phyloP scores from a whole-genome alignment of 1,284 basidiomycete genomes.

The Fistulina hepatica region DNA sequence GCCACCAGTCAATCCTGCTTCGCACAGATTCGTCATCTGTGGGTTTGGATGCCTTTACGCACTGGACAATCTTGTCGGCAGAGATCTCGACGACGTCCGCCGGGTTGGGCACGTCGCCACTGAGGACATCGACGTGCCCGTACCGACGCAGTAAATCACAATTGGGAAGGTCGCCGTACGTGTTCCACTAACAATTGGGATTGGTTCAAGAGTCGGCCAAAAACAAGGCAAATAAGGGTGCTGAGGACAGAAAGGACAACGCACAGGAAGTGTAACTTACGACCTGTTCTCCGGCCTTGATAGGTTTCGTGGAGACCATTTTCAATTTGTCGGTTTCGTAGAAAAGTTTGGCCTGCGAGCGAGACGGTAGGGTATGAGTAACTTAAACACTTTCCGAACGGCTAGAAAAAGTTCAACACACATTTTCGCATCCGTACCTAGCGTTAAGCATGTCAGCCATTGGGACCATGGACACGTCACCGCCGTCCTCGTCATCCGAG shows the following conservation, averaged over 20 bases:
- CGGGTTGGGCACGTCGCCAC: slow-evolving; percentile 53
- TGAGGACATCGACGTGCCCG: slow-evolving; percentile 81
- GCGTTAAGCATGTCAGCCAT: slow-evolving; percentile 96
- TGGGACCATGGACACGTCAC: slow-evolving; percentile 87
- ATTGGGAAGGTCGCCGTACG: slow-evolving; percentile 92
- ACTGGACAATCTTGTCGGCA: slow-evolving; percentile 60
- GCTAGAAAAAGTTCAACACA: slow-evolving; percentile 25
- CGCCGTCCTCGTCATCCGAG: slow-evolving; percentile 21
- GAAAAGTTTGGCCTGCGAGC: slow-evolving; percentile 68
- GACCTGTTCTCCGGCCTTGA: slow-evolving; percentile 80
- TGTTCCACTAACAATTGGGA: slow-evolving; percentile 64
- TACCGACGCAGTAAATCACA: slow-evolving; percentile 90
- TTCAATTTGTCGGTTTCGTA: slow-evolving; percentile 63
- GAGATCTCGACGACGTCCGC: slow-evolving; percentile 81
- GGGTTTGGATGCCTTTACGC: slow-evolving; percentile 26
- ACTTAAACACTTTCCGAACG: slow-evolving; percentile 5
- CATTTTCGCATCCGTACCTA: slow-evolving; percentile 78
- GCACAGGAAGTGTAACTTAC: slow-evolving; percentile 32
- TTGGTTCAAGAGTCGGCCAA: slow-evolving; percentile 2
- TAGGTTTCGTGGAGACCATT: slow-evolving; percentile 75
- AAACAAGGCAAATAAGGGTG: slow-evolving; percentile 3
- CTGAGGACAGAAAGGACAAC: slow-evolving; percentile 1
- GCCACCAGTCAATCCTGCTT: slow-evolving; percentile 81
- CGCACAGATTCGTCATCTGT: slow-evolving; percentile 22
- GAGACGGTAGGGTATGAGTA: background rate